Evolutionary conservation across 2,329 filamentous ascomycete genomes (phyloP), one percentile per base, ranked within the genome.

Genomic region (Ophioceras dolichostomum): DNA sequence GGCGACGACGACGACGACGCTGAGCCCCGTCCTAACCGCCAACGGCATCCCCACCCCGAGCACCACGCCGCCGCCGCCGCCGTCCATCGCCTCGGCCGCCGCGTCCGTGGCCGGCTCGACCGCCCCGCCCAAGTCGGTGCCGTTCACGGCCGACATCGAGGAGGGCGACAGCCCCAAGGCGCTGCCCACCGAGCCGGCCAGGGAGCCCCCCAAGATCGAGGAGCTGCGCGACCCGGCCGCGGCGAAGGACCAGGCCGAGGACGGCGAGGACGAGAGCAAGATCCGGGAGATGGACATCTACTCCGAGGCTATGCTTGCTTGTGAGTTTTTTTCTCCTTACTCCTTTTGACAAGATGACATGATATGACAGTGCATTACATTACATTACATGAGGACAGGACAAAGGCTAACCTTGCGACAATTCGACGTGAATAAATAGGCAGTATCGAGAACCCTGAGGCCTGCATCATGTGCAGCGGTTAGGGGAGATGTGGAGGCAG

Each of bases 391-490:
- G n/a, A n/a, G n/a, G n/a, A n/a, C n/a, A n/a, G n/a, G n/a, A n/a
- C n/a, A n/a, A n/a, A n/a, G n/a, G n/a, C n/a, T n/a, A n/a, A n/a
- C n/a, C n/a, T n/a, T n/a, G n/a, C n/a, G n/a, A n/a, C n/a, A n/a
- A n/a, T n/a, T n/a, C n/a, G n/a, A n/a, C n/a, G n/a, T n/a, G n/a
- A n/a, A 35, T 38, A 20, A 43, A 50, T 41, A 83, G 78, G 78
- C 70, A 95, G 88, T 64, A 96, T 98, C 59, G 88, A 96, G 57
- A 95, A 96, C 68, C 86, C 82, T 49, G 91, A 98, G 58, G 72
- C 81, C 34, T 98, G 91, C 58, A 58, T 94, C 46, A 96, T 98
- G 91, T 98, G 91, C 78, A 93, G 85, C 62, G 89, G 88, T 67
- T 96, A 73, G 60, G 31, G 31, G n/a, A n/a, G n/a, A n/a, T n/a